phyloP scores from a whole-genome alignment of 1,139 yeast genomes.

The Petasospora rhodanensis region DNA sequence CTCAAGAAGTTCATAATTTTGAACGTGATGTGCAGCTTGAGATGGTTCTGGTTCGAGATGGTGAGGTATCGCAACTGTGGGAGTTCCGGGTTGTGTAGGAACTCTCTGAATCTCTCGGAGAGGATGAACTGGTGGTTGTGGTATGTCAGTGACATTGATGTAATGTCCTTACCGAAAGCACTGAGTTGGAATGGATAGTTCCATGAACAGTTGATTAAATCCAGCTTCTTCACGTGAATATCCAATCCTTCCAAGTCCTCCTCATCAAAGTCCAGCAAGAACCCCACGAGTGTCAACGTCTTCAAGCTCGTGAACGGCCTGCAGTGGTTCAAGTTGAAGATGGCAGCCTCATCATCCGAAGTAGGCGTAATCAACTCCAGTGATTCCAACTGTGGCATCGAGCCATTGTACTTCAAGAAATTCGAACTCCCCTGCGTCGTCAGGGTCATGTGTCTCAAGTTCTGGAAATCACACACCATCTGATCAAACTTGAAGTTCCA shows the following conservation, averaged over 20 bases:
- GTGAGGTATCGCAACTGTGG: conserved; percentile 24
- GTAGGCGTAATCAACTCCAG: conserved; percentile 20
- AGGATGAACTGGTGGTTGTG: conserved; percentile 26
- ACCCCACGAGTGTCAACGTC: conserved; percentile 24
- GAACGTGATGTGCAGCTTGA: conserved; percentile 27
- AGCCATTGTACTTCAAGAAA: conserved; percentile 27
- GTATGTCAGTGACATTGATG: conserved; percentile 22
- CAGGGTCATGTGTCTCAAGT: conserved; percentile 21
- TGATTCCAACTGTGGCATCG: conserved; percentile 15
- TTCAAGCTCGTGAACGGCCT: conserved; percentile 22
- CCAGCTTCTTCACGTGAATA: conserved; percentile 16
- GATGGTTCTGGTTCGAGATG: conserved; percentile 25
- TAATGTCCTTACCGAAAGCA: conserved; percentile 25
- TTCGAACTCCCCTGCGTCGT: conserved; percentile 27
- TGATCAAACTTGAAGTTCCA: conserved; percentile 29
- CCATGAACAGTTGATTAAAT: conserved; percentile 29
- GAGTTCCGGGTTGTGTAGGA: conserved; percentile 25
- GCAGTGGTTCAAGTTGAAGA: conserved; percentile 28
- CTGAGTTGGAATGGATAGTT: conserved; percentile 29
- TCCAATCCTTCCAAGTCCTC: conserved; percentile 19
- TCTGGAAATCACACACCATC: conserved; percentile 20
- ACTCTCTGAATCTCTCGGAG: conserved; percentile 29
- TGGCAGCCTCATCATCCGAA: conserved; percentile 19
- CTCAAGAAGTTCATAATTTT: conserved; percentile 25
- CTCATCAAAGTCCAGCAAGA: conserved; percentile 26